Base-by-base conservation (phyloP, 108 stramenopile species). In the Discostella pseudostelligera region DNA sequence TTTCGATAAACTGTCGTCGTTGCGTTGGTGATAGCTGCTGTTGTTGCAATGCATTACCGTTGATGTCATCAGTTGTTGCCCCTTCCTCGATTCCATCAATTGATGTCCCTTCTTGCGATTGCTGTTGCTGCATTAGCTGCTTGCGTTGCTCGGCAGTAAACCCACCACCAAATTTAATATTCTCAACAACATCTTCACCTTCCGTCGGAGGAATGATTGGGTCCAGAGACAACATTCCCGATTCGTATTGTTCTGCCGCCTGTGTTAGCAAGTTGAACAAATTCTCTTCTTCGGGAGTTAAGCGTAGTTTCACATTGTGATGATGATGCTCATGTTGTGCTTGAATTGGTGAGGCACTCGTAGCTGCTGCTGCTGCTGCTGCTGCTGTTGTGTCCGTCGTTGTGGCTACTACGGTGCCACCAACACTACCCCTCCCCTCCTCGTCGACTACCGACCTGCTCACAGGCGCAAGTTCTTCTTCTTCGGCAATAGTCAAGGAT, bases 241-340 rank as follows among this genome's bases (percentile, higher is more conserved):
- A 17, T 54, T 79, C 84, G 61, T 72, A 65, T 20, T 78, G 65
- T 12, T 76, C 69, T 17, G 79, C 75, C 26, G 84, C 73, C 21
- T 75, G 26, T 11, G 67, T 40, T 4, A 84, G 56, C 0, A 74
- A 55, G 16, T 57, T n/a, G 39, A 84, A 84, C n/a, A 84, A 59
- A 14, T 55, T 48, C 28, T 62, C 60, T 72, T 84, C 83, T 64
- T 81, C 75, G 32, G 68, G 48, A 44, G 81, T 78, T 48, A 81
- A 60, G n/a, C 58, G 63, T 32, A 80, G 57, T 12, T 22, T 62
- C 10, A 68, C 59, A 19, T 13, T 48, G 39, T 55, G 72, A 0
- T 29, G 37, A 4, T 32, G 21, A 14, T 45, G 66, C 12, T 24
- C 14, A n/a, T n/a, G 54, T 32, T 5, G 24, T 25, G n/a, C n/a